These are phyloP conservation scores for Fusarium sp. DNA, from an alignment of 2,329 filamentous ascomycete genomes.

Conservation along the genomic window DNA sequence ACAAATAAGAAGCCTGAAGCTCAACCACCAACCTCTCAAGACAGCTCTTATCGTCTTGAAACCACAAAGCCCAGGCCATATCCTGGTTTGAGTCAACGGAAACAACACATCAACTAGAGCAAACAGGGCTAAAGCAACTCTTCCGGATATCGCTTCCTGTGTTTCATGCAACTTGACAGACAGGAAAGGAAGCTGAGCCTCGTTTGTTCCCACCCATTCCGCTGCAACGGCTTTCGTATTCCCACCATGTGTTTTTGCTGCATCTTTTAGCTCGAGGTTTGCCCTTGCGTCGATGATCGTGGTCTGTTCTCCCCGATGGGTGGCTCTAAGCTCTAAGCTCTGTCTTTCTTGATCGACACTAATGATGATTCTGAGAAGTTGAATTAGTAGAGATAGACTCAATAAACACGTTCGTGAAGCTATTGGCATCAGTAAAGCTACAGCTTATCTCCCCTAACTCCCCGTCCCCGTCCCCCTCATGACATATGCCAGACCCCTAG, in stretches of 20 bases:
- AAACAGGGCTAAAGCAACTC: constrained; percentile 2
- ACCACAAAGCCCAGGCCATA: constrained; percentile 33
- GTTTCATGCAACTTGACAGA: constrained; percentile 17
- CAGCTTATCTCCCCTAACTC: neutral
- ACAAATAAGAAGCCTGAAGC: neutral
- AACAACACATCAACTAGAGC: constrained; percentile 16
- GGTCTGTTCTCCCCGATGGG: neutral
- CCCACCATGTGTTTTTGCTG: constrained; percentile 5
- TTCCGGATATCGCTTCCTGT: constrained; percentile 14
- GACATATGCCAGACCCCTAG: constrained; percentile 20
- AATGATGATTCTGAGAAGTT: neutral
- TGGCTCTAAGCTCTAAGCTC: neutral
- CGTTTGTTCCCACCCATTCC: constrained; percentile 26
- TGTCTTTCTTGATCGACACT: neutral
- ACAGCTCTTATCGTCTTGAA: constrained; percentile 3
- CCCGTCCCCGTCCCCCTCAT: neutral
- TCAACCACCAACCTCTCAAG: constrained; percentile 1
- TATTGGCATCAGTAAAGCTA: neutral
- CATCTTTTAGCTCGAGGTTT: neutral
- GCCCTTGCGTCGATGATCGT: neutral
- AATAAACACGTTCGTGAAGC: neutral
- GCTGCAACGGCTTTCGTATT: constrained; percentile 36
- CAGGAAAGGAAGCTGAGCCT: constrained; percentile 14
- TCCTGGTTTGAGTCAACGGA: constrained; percentile 23
- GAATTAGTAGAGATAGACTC: neutral